Evolutionary conservation across 805 yeast species (phyloP).

Genomic region (Blastobotrys mokoenaii): DNA sequence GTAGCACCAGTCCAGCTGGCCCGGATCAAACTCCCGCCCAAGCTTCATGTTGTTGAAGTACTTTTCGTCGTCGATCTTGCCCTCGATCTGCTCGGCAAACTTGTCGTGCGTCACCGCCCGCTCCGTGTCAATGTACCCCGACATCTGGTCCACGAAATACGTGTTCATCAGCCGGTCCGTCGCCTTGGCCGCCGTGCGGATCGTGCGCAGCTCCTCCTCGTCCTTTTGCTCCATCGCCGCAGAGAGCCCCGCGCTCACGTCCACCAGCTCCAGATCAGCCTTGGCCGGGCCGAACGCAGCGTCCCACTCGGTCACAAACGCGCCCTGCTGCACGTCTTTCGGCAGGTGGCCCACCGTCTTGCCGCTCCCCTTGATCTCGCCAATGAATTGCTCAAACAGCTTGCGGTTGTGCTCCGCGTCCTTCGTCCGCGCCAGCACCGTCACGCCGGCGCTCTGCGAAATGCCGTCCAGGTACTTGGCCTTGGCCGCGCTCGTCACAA

Average conservation of each 20-base stretch:
- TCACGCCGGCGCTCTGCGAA: conserved; percentile 37
- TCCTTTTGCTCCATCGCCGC: conserved; percentile 67
- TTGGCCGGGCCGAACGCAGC: conserved; percentile 9
- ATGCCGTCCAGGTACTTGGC: conserved; percentile 68
- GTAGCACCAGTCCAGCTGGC: conserved; percentile 84
- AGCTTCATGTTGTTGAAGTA: conserved; percentile 53
- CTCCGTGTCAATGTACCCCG: conserved; percentile 80
- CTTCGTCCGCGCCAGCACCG: conserved; percentile 69
- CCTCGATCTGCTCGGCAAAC: conserved; percentile 68
- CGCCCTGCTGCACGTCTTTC: conserved; percentile 76
- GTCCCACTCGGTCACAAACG: conserved; percentile 77
- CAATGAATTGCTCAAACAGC: conserved; percentile 51
- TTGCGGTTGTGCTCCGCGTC: conserved; percentile 68
- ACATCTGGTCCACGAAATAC: conserved; percentile 79
- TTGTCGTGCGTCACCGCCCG: conserved; percentile 61
- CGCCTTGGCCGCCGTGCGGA: conserved; percentile 66
- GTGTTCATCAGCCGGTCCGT: conserved; percentile 68
- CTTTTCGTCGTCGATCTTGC: conserved; percentile 69
- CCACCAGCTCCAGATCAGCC: conserved; percentile 34
- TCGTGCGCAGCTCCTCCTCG: conserved; percentile 57
- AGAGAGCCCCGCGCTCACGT: conserved; percentile 46
- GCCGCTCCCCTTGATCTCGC: conserved; percentile 30
- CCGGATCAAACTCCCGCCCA: conserved; percentile 65
- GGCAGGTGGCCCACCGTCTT: conserved; percentile 53
- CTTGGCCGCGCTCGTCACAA: conserved; percentile 78